Conservation (phyloP, 345 rosid species). For the Diplotaxis tenuifolia region DNA sequence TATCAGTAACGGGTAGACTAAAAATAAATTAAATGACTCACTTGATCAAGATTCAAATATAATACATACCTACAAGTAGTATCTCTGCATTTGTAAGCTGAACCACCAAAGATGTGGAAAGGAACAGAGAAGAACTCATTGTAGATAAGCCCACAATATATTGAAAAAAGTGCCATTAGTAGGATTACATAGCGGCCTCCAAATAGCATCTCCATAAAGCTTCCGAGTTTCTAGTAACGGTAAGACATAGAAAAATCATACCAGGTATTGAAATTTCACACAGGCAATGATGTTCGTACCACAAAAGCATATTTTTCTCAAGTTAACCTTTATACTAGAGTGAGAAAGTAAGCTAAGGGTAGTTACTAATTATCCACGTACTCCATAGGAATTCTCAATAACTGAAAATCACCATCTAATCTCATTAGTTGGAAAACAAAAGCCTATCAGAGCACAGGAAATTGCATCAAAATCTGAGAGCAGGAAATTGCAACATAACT, state of each 20-base stretch:
- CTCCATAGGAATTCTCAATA: background rate
- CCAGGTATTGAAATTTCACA: background rate
- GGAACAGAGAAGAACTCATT: constrained; percentile 97
- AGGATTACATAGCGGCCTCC: constrained; percentile 94
- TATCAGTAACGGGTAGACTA: constrained; percentile 5
- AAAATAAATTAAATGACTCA: background rate
- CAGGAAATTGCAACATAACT: constrained; percentile 4
- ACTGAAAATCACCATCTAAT: background rate
- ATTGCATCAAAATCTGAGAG: constrained; percentile 1
- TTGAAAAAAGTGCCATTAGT: constrained; percentile 88
- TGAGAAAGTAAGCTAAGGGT: background rate
- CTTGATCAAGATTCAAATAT: constrained; percentile 5
- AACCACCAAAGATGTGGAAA: constrained; percentile 87
- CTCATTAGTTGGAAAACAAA: background rate
- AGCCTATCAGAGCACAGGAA: background rate
- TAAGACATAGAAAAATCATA: constrained; percentile 11
- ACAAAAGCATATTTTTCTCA: background rate
- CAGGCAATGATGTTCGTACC: background rate
- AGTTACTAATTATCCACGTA: background rate
- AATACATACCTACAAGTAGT: constrained; percentile 64
- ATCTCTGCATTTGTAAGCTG: constrained; percentile 94
- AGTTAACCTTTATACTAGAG: background rate
- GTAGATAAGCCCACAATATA: constrained; percentile 96
- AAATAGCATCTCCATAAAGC: constrained; percentile 99
- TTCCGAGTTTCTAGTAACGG: constrained; percentile 82